Evolutionary conservation across 352 stramenopile species (phyloP), one percentile per base, ranked within the genome.

Genomic region (Phytophthora nicotianae): DNA sequence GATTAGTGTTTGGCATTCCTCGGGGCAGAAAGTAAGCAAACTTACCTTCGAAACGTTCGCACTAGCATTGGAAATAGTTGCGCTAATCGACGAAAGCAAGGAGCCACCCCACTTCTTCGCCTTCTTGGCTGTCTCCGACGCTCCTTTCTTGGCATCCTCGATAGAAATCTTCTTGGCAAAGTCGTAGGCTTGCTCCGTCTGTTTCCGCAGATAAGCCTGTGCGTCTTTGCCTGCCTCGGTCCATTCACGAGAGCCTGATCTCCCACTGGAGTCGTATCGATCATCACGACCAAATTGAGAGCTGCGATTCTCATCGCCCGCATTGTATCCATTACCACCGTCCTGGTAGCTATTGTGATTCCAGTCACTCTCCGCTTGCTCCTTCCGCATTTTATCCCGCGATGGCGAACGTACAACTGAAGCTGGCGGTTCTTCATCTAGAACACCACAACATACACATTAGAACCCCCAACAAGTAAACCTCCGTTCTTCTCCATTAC

Each of bases 91-190:
- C 14, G 81, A 92, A 10, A 95, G 68, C 46, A 95, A 73, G 38
- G 84, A 93, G 0, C 81, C 84, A 20, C 86, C 86, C 86, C 84
- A 95, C 37, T 93, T 95, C 52, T 93, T 93, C 2, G 86, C 86
- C 37, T 95, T 95, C 67, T 93, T 91, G n/a, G 86, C 86, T 4
- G 86, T 93, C 61, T 93, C 86, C 0, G 79, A 75, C 3, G 84
- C 86, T 5, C 81, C 81, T 42, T 92, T 93, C 59, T 93, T 93
- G 3, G 83, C 85, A 62, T 95, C 86, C 58, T 95, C 86, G 43
- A 93, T 88, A 5, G 75, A 88, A n/a, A 95, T 88, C 53, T 93
- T 93, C 65, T 95, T 95, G 5, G 86, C 86, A 70, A 95, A 93
- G 50, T 93, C 86, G 61, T 93, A 91, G 19, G 84, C 86, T 59